Evolutionary conservation across 164 flowering plant genomes (phyloP), one percentile per base, ranked within the genome.

Genomic region (Vitis riparia): DNA sequence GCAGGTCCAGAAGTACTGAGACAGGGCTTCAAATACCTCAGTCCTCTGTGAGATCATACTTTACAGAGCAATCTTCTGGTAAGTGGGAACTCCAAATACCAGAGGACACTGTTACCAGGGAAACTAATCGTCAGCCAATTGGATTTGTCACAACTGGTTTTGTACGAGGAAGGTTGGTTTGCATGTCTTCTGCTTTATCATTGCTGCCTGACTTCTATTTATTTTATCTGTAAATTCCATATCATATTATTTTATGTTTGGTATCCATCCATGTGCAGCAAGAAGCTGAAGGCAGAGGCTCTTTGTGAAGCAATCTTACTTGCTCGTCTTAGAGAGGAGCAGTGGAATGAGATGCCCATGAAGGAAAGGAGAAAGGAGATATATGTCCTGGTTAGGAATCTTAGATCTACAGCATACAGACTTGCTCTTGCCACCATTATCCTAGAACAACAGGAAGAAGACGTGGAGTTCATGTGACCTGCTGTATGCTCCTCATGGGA

Each of bases 111-210:
- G 69, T 27, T 37, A 70, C 69, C 2, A 70, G 51, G 62, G 84
- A 86, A 65, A 79, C 83, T 71, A 81, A 80, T 73, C 78, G 98
- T 60, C 81, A 83, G 84, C 96, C 94, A 0, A 89, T 95, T 70
- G 99, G 99, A 11, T 93, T 93, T 75, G 88, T 95, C 44, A 95
- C 97, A 5, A 79, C 91, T 19, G 99, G 94, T 66, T 91, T 91
- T 80, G 94, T 91, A 50, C 82, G 87, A 51, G 99, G 97, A 72
- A 92, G 99, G 97, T 88, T 57, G 63, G 85, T 32, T 4, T 78
- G 19, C 2, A 6, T 7, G 3, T 70, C 15, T 48, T 2, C 67
- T 51, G 19, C 12, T 55, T 6, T 47, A 19, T 61, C 3, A 12
- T 17, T 27, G 17, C 17, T 52, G 44, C 44, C 8, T 11, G 47